Evolutionary conservation across 768 basidiomycete species (phyloP).

Genomic region (Mycena filopes): DNA sequence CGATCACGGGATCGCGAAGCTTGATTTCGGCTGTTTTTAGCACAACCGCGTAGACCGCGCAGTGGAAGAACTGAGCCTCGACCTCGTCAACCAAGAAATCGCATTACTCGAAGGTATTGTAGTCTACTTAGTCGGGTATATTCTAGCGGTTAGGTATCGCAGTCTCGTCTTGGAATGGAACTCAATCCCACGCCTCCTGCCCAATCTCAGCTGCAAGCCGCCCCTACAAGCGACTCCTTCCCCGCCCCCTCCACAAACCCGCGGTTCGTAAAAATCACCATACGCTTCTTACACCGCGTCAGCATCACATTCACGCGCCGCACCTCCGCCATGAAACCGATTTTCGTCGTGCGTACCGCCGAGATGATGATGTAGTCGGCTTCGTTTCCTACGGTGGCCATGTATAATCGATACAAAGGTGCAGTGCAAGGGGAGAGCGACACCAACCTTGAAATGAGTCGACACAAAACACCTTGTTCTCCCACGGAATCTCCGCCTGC

Average conservation of each 20-base stretch:
- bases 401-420: neutral
- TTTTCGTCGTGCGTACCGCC: conserved; percentile 66
- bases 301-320: conserved; percentile 84
- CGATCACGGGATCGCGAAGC: conserved; percentile 23
- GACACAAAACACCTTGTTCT: conserved; percentile 78
- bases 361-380: conserved; percentile 80
- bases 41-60: too few relatives aligned
- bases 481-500: conserved; percentile 56
- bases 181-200: conserved; percentile 29
- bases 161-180: neutral
- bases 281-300: conserved; percentile 73
- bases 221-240: conserved; percentile 45
- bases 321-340: conserved; percentile 69
- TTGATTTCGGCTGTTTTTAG: neutral
- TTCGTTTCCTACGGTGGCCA: conserved; percentile 56
- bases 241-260: conserved; percentile 58
- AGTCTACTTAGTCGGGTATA: conserved; percentile 12
- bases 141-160: conserved; percentile 10
- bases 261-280: conserved; percentile 70
- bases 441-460: conserved; percentile 79
- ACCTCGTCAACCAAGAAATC: neutral
- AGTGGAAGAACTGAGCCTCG: too few relatives aligned
- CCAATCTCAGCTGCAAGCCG: conserved; percentile 40
- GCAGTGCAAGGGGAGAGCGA: neutral
- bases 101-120: neutral